Evolutionary conservation across 2,329 filamentous ascomycete species (phyloP).

Genomic region (Lachnellula subtilissima): DNA sequence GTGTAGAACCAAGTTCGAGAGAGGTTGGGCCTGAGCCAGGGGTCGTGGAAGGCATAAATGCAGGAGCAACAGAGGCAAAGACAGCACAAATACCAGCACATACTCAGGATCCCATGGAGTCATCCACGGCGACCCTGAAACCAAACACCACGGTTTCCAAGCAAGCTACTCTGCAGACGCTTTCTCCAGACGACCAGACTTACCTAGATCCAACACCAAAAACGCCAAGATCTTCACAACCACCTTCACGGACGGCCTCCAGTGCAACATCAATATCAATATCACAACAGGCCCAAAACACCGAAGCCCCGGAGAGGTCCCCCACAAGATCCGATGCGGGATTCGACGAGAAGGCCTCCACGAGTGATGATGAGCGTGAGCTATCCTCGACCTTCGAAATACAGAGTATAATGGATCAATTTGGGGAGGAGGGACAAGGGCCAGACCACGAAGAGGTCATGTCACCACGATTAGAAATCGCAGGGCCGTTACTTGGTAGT

Average conservation of each 20-base stretch:
- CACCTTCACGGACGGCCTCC: conserved; percentile 35
- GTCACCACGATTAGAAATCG: conserved; percentile 79
- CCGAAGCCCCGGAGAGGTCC: conserved; percentile 39
- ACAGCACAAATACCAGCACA: background rate
- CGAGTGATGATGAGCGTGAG: conserved; percentile 61
- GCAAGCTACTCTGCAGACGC: conserved; percentile 3
- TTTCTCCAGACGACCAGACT: conserved; percentile 24
- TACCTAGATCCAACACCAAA: conserved; percentile 47
- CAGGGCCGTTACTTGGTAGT: conserved; percentile 70
- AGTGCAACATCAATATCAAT: conserved; percentile 31
- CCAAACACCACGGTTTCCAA: conserved; percentile 17
- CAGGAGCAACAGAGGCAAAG: background rate
- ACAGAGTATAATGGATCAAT: conserved; percentile 96
- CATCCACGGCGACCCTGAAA: conserved; percentile 32
- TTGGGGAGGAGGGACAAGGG: conserved; percentile 68
- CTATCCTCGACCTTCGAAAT: conserved; percentile 78
- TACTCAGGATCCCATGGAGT: conserved; percentile 29
- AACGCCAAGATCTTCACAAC: conserved; percentile 38
- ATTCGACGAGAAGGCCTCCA: conserved; percentile 52
- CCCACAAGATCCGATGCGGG: conserved; percentile 51
- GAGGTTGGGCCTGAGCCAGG: background rate
- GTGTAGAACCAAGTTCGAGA: background rate
- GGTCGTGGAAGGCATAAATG: background rate
- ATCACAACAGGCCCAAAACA: conserved; percentile 32
- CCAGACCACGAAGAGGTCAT: conserved; percentile 79